Evolutionary conservation across 306 rosid genomes (phyloP).

Genomic region (Trichosanthes cucumerina): DNA sequence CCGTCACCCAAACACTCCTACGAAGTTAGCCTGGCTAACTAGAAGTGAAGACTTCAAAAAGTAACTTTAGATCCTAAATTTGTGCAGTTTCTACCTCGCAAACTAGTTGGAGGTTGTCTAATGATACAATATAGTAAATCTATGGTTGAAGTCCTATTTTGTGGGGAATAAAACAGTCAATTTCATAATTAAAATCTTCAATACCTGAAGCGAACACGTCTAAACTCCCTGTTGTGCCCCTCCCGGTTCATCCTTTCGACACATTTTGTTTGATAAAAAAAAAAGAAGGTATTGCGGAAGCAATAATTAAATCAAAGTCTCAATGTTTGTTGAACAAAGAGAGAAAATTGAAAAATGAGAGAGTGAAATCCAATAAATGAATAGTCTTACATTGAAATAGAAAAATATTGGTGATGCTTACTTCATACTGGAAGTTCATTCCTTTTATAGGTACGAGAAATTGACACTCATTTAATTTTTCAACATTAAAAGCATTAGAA

Average conservation of each 20-base stretch:
- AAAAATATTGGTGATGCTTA: no score
- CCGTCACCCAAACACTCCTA: neutral
- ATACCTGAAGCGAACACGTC: slow-evolving; percentile 86
- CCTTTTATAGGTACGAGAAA: no score
- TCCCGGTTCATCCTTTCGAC: slow-evolving; percentile 88
- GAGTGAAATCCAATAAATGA: no score
- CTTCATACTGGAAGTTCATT: no score
- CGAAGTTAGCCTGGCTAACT: neutral
- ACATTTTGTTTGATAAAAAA: no score
- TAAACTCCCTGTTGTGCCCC: slow-evolving; percentile 66
- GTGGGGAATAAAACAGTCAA: neutral
- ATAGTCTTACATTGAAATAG: no score
- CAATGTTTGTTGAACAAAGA: no score
- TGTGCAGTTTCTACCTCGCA: neutral
- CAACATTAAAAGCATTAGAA: no score
- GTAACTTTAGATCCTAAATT: neutral
- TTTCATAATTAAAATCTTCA: neutral
- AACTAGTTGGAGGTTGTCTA: neutral
- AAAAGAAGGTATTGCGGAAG: no score
- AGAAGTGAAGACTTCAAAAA: neutral
- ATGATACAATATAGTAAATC: neutral
- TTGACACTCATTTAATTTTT: no score
- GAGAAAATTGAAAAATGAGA: no score
- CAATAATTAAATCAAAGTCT: no score
- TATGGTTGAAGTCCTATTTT: neutral